Evolutionary conservation across 1,284 basidiomycete species (phyloP).

Genomic region (Kalmanozyma brasiliensis): DNA sequence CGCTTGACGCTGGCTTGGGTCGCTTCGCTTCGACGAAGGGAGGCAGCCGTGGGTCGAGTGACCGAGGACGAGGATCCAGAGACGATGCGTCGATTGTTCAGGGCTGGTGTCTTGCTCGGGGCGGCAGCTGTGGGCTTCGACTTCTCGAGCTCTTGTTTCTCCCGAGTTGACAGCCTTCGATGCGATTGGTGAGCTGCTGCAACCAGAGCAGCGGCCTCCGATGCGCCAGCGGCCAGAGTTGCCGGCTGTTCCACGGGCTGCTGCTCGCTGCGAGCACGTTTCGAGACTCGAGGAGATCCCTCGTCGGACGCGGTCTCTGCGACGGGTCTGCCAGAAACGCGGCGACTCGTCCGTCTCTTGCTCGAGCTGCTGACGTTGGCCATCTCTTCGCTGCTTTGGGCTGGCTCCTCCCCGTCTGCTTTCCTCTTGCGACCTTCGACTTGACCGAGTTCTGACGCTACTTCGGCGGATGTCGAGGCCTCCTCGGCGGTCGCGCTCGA

Average conservation of each 20-base stretch:
- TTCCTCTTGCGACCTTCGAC: slow-evolving; percentile 26
- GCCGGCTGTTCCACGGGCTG: neutral
- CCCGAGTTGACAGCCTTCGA: slow-evolving; percentile 37
- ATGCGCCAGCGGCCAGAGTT: neutral
- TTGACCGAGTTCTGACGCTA: neutral
- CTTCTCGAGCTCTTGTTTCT: slow-evolving; percentile 32
- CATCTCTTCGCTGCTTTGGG: neutral
- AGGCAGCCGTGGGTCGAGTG: slow-evolving; percentile 32
- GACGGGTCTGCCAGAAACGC: slow-evolving; percentile 4
- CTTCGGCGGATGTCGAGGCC: neutral
- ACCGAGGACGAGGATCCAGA: slow-evolving; percentile 29
- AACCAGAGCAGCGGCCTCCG: slow-evolving; percentile 1
- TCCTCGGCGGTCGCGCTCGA: slow-evolving; percentile 4
- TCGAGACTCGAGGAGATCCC: slow-evolving; percentile 8
- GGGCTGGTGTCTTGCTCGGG: slow-evolving; percentile 21
- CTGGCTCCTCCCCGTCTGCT: slow-evolving; percentile 2
- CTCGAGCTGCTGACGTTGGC: slow-evolving; percentile 1
- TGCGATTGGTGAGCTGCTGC: slow-evolving; percentile 13
- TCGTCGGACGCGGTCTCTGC: slow-evolving; percentile 4
- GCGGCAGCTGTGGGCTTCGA: slow-evolving; percentile 6
- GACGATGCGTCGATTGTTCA: slow-evolving; percentile 20
- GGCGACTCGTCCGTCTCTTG: slow-evolving; percentile 20
- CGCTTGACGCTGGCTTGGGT: slow-evolving; percentile 16
- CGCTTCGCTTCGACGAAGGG: slow-evolving; percentile 25
- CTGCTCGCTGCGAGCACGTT: slow-evolving; percentile 5